Evolutionary conservation across 495 filamentous ascomycete species (phyloP).

Genomic region (Hypoxylon crocopeplum): DNA sequence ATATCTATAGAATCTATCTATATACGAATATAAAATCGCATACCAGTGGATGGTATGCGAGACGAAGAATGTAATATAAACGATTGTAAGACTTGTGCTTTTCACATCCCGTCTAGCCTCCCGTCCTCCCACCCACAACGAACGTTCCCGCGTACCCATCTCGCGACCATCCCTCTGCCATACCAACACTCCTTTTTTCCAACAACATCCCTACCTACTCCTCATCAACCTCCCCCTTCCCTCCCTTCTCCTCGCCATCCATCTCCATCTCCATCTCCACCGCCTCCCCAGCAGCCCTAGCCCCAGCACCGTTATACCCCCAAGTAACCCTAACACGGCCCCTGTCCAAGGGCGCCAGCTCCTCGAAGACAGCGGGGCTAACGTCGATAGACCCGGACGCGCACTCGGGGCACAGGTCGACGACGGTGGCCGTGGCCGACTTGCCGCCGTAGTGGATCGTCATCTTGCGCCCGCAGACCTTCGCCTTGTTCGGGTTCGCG

Average conservation of each 20-base stretch:
- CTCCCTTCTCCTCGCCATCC: conserved; percentile 6
- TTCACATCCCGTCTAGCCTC: background rate
- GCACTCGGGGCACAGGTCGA: conserved; percentile 80
- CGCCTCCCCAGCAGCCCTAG: conserved; percentile 2
- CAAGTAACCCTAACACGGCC: conserved; percentile 51
- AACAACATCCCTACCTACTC: conserved; percentile 6
- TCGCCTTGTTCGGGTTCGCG: conserved; percentile 56
- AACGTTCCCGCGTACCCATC: too few relatives aligned
- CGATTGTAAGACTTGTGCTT: background rate
- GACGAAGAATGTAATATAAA: background rate
- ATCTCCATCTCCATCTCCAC: conserved; percentile 1
- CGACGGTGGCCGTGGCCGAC: conserved; percentile 62
- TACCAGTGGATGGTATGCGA: background rate
- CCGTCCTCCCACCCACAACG: background rate
- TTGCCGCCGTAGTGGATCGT: conserved; percentile 64
- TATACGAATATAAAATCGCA: background rate
- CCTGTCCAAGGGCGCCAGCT: conserved; percentile 44
- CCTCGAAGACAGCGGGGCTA: conserved; percentile 52
- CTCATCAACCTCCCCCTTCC: too few relatives aligned
- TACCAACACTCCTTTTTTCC: background rate
- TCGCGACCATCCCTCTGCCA: too few relatives aligned
- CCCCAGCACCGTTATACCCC: conserved; percentile 25
- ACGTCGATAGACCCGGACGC: conserved; percentile 52
- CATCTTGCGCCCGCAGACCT: conserved; percentile 69
- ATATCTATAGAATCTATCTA: background rate